Conservation (phyloP, 139 green algal species). For the Closterium sp. region DNA sequence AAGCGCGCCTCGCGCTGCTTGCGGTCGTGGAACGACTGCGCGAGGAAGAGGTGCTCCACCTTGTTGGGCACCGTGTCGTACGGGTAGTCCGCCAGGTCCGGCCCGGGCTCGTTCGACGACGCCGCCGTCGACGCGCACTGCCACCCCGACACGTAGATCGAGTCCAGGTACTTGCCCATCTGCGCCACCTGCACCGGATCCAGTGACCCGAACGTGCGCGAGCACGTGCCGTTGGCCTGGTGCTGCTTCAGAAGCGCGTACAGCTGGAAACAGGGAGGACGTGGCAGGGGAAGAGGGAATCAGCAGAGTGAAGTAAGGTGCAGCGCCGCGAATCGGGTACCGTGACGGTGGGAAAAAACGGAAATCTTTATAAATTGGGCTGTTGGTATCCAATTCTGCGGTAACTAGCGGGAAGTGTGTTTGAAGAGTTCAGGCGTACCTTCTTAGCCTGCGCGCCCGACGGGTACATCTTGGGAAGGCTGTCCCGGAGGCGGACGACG, state of each 20-base stretch:
- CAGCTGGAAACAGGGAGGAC: no score
- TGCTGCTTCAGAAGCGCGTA: slow-evolving; percentile 40
- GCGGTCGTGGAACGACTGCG: slow-evolving; percentile 40
- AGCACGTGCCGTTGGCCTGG: slow-evolving; percentile 31
- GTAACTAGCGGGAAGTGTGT: no score
- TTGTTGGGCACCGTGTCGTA: slow-evolving; percentile 50
- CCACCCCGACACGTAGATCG: slow-evolving; percentile 88
- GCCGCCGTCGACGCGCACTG: slow-evolving; percentile 57
- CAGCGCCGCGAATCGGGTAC: no score
- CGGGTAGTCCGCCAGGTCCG: slow-evolving; percentile 47
- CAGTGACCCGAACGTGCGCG: slow-evolving; percentile 42
- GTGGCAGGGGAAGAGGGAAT: no score
- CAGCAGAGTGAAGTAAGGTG: no score
- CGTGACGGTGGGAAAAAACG: no score
- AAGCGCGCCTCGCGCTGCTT: no score
- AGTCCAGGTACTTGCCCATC: slow-evolving; percentile 69
- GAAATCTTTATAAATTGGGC: no score
- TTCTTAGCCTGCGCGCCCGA: no score
- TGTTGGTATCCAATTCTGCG: no score
- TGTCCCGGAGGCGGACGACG: slow-evolving; percentile 34
- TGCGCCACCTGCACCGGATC: slow-evolving; percentile 49
- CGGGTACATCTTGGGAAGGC: slow-evolving; percentile 20
- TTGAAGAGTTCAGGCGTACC: slow-evolving; percentile 48
- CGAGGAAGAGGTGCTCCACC: slow-evolving; percentile 51
- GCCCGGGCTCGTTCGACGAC: slow-evolving; percentile 45